Evolutionary conservation across 208 protist genomes (phyloP).

Genomic region (Porcisia hertigi): DNA sequence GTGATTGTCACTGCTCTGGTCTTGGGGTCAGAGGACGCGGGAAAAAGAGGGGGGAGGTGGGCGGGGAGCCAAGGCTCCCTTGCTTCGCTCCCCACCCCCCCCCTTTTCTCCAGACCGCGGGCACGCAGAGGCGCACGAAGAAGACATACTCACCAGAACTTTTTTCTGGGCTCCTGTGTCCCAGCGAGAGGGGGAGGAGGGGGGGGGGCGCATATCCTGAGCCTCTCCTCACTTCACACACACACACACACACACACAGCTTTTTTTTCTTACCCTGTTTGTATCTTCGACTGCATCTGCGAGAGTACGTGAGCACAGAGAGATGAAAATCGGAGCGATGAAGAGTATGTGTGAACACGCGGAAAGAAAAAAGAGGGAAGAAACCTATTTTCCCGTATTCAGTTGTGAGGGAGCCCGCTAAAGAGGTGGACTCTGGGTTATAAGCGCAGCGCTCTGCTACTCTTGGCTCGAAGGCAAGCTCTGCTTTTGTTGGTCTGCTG

Average conservation of each 20-base stretch:
- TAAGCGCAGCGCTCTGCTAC: background rate
- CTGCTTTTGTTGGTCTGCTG: conserved; percentile 1
- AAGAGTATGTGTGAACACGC: background rate
- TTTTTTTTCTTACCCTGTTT: too few relatives aligned
- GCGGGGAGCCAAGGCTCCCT: too few relatives aligned
- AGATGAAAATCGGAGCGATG: background rate
- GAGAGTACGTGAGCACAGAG: background rate
- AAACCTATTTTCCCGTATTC: background rate
- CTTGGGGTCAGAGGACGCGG: background rate
- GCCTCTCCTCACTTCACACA: too few relatives aligned
- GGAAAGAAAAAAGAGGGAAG: background rate
- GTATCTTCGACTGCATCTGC: background rate
- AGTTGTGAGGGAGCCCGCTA: background rate
- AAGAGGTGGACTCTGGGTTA: background rate
- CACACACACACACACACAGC: too few relatives aligned
- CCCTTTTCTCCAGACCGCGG: too few relatives aligned
- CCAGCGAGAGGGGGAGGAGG: too few relatives aligned
- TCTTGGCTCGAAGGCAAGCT: background rate
- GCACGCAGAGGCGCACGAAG: too few relatives aligned
- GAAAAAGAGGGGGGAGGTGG: background rate
- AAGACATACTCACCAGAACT: too few relatives aligned
- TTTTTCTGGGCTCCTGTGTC: too few relatives aligned
- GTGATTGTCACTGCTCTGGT: background rate
- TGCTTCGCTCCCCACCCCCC: too few relatives aligned
- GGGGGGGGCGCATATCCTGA: too few relatives aligned